phyloP scores from a whole-genome alignment of 371 early-diverging fungal species.

The Batrachochytrium dendrobatidis region DNA sequence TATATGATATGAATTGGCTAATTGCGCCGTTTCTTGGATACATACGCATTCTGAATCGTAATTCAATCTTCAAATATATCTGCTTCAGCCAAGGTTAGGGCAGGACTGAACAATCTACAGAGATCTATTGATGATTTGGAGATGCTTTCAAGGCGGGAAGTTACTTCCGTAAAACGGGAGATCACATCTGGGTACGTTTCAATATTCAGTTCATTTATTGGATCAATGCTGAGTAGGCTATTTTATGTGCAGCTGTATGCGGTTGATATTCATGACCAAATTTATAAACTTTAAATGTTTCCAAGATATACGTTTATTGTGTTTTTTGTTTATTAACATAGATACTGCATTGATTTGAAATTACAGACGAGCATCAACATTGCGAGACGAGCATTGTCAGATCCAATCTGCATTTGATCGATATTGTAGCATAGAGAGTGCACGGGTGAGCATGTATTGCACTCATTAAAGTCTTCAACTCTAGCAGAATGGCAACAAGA shows the following conservation, averaged over 20 bases:
- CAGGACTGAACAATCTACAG: constrained; percentile 55
- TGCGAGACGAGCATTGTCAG: constrained; percentile 10
- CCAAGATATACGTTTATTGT: too few species aligned
- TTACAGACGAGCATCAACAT: constrained; percentile 11
- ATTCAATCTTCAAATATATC: too few species aligned
- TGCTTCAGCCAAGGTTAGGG: constrained; percentile 68
- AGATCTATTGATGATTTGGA: constrained; percentile 67
- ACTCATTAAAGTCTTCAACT: too few species aligned
- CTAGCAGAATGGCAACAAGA: neutral
- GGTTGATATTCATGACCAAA: too few species aligned
- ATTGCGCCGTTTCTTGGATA: too few species aligned
- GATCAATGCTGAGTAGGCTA: neutral
- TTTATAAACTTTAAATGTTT: too few species aligned
- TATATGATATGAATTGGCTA: too few species aligned
- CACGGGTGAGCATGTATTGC: neutral
- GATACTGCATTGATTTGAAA: neutral
- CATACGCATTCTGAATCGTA: too few species aligned
- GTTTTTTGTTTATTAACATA: too few species aligned
- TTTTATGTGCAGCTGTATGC: neutral
- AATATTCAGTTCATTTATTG: neutral
- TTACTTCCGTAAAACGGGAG: constrained; percentile 66
- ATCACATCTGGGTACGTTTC: constrained; percentile 58
- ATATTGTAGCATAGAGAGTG: constrained; percentile 17
- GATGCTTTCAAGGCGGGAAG: constrained; percentile 61
- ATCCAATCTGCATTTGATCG: constrained; percentile 39